phyloP scores from a whole-genome alignment of 2,329 filamentous ascomycete species.

The Ascochyta pisi region DNA sequence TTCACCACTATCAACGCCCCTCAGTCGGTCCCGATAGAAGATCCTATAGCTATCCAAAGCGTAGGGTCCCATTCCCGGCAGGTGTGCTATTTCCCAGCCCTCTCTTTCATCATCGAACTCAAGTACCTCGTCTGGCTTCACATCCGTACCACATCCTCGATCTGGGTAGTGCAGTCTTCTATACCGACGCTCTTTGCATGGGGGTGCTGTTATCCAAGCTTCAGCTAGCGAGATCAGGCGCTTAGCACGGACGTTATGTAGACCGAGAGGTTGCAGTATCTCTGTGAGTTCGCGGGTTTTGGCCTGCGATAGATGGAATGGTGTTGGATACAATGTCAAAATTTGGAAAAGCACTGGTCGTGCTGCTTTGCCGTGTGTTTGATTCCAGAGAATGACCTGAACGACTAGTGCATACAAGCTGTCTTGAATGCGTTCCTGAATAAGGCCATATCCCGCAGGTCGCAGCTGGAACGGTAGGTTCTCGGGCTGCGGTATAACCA shows the following conservation, averaged over 20 bases:
- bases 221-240: constrained; percentile 75
- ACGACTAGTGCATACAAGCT: constrained; percentile 83
- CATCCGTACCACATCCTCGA: constrained; percentile 42
- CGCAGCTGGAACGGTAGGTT: constrained; percentile 32
- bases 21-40: constrained; percentile 82
- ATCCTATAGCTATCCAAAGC: constrained; percentile 91
- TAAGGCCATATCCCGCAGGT: constrained; percentile 69
- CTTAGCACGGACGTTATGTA: constrained; percentile 60
- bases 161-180: constrained; percentile 57
- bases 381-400: constrained; percentile 84
- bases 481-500: constrained; percentile 22
- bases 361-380: constrained; percentile 75
- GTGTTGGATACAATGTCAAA: constrained; percentile 71
- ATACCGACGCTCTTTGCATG: constrained; percentile 64
- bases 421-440: constrained; percentile 79
- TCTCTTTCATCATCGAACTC: constrained; percentile 50
- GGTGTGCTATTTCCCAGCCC: constrained; percentile 83
- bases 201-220: constrained; percentile 70
- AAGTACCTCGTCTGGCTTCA: constrained; percentile 52
- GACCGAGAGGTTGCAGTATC: constrained; percentile 36
- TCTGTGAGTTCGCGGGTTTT: constrained; percentile 23
- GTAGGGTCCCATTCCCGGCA: constrained; percentile 77
- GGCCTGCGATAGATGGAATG: constrained; percentile 62
- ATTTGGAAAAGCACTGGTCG: constrained; percentile 77
- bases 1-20: constrained; percentile 68